phyloP scores from a whole-genome alignment of 495 filamentous ascomycete species.

The Lophium mytilinum region DNA sequence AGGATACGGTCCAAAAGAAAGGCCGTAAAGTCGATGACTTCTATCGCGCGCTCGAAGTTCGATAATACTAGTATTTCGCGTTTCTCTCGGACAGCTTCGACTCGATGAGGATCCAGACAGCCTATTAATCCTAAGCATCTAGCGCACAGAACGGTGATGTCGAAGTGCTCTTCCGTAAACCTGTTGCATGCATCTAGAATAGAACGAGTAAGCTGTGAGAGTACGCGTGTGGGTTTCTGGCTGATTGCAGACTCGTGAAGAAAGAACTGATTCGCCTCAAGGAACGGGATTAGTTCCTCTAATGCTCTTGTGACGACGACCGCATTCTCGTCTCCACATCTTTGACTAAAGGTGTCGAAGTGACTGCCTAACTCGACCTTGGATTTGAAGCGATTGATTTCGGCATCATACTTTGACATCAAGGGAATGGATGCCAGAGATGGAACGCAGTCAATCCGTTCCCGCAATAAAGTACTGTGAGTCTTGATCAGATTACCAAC shows the following conservation, averaged over 20 bases:
- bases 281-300: constrained; percentile 62
- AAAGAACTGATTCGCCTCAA: constrained; percentile 66
- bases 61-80: constrained; percentile 71
- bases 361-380: constrained; percentile 52
- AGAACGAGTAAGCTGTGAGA: constrained; percentile 61
- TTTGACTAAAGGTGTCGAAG: constrained; percentile 59
- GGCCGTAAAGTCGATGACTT: constrained; percentile 78
- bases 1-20: constrained; percentile 79
- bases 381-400: constrained; percentile 55
- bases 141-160: constrained; percentile 64
- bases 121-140: constrained; percentile 80
- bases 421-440: constrained; percentile 65
- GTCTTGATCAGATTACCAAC: constrained; percentile 56
- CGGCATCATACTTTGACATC: constrained; percentile 54
- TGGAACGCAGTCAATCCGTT: constrained; percentile 64
- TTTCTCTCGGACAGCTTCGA: constrained; percentile 71
- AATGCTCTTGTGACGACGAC: constrained; percentile 75
- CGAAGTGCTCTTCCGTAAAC: constrained; percentile 57
- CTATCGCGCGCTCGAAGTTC: constrained; percentile 71
- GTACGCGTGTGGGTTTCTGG: constrained; percentile 72
- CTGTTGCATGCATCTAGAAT: constrained; percentile 77
- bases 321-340: constrained; percentile 73
- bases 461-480: constrained; percentile 50
- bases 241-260: constrained; percentile 74
- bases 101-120: constrained; percentile 80